A percentile compares a stretch with the other conserved stretches of the same genome.
Conservation (phyloP, 2,329 filamentous ascomycete genomes). For the Cercospora brassicicola region DNA sequence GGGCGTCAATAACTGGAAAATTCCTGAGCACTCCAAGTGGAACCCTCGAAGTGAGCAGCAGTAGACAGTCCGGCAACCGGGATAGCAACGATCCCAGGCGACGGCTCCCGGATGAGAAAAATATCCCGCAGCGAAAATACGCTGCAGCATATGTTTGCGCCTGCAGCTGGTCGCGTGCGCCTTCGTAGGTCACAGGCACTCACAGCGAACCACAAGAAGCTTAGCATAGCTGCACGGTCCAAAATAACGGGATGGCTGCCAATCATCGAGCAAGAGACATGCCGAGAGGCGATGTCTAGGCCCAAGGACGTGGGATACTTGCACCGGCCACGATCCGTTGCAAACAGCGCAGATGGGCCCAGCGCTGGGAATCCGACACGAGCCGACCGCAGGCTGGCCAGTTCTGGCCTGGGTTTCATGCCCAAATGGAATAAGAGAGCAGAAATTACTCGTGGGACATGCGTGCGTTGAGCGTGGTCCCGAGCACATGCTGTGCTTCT, state of each 20-base stretch:
- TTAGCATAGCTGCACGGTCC: background rate
- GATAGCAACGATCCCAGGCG: background rate
- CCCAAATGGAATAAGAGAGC: background rate
- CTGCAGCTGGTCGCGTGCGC: slow-evolving; percentile 2
- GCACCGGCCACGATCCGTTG: background rate
- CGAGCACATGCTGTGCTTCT: background rate
- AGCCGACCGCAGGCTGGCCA: background rate
- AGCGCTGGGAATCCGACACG: background rate
- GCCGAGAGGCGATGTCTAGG: background rate
- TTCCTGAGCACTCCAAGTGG: slow-evolving; percentile 50
- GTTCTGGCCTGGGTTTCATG: background rate
- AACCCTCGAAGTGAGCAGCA: slow-evolving; percentile 9
- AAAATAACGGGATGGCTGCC: background rate
- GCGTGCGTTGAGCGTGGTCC: background rate
- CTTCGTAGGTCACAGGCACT: background rate
- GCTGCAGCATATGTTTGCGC: background rate
- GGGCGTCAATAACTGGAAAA: slow-evolving; percentile 83
- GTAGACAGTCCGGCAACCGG: background rate
- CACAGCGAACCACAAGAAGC: background rate
- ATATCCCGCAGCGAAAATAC: background rate
- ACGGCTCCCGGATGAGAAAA: background rate
- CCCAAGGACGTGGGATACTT: background rate
- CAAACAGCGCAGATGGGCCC: background rate
- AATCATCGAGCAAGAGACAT: background rate
- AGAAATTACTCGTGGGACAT: slow-evolving; percentile 6